phyloP scores from a whole-genome alignment of 2,329 filamentous ascomycete genomes.

The Intubia oerlemansii region DNA sequence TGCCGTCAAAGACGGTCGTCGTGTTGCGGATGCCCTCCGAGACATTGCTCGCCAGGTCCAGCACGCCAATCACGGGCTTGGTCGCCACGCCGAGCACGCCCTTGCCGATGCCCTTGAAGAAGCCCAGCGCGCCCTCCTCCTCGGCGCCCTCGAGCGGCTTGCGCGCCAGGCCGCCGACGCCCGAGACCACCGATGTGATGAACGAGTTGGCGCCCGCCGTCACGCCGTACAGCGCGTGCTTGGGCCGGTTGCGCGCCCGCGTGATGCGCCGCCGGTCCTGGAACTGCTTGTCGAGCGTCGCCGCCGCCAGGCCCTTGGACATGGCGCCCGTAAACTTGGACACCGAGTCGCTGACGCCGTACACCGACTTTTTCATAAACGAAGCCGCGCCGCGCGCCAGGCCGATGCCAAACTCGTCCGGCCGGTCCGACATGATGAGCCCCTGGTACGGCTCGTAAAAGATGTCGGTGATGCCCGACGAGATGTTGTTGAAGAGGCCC shows the following conservation, averaged over 20 bases:
- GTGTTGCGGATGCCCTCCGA: constrained; percentile 97
- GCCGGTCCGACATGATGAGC: constrained; percentile 84
- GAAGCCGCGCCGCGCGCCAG: constrained; percentile 93
- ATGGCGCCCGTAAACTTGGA: constrained; percentile 95
- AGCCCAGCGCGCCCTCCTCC: constrained; percentile 80
- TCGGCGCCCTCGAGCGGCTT: constrained; percentile 93
- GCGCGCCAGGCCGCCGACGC: constrained; percentile 77
- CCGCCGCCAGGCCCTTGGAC: constrained; percentile 86
- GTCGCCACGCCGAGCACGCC: constrained; percentile 86
- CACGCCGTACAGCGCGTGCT: constrained; percentile 92
- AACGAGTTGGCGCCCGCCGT: constrained; percentile 91
- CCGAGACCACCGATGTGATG: constrained; percentile 76
- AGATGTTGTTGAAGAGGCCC: constrained; percentile 93
- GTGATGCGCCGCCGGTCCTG: constrained; percentile 92
- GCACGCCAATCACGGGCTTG: constrained; percentile 88
- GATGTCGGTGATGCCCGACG: constrained; percentile 89
- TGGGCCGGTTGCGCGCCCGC: constrained; percentile 76
- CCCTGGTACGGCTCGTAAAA: constrained; percentile 98
- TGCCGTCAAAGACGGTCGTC: constrained; percentile 90
- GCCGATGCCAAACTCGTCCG: constrained; percentile 82
- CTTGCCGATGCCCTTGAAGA: constrained; percentile 95
- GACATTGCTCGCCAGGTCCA: constrained; percentile 91
- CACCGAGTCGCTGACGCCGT: constrained; percentile 91
- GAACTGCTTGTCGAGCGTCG: constrained; percentile 95
- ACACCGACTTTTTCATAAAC: constrained; percentile 97